Conservation (phyloP, 164 flowering plant genomes). For the Akebia trifoliata region DNA sequence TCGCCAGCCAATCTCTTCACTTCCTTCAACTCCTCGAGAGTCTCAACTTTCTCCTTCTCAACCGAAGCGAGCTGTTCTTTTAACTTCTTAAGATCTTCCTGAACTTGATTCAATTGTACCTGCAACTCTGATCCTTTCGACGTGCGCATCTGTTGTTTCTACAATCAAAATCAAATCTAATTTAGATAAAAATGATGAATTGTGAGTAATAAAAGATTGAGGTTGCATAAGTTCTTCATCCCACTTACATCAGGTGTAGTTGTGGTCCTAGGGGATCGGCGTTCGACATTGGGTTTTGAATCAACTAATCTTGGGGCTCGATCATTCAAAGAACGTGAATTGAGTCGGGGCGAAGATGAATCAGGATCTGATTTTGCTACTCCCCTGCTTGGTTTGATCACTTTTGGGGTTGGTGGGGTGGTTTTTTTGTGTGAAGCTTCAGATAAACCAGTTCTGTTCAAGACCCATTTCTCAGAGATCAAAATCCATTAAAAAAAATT, state of each 20-base stretch:
- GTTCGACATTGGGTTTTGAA: constrained; percentile 52
- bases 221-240: background rate
- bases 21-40: constrained; percentile 64
- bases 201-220: no score
- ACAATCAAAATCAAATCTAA: constrained; percentile 17
- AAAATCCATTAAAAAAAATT: background rate
- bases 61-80: constrained; percentile 51
- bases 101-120: constrained; percentile 46
- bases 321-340: constrained; percentile 52
- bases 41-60: constrained; percentile 67
- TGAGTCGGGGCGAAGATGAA: constrained; percentile 54
- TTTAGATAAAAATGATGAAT: no score
- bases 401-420: constrained; percentile 64
- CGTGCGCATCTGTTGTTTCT: constrained; percentile 49
- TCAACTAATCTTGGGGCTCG: constrained; percentile 57
- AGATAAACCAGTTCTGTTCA: constrained; percentile 56
- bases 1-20: constrained; percentile 64
- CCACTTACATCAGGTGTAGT: constrained; percentile 64
- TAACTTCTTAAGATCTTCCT: constrained; percentile 78
- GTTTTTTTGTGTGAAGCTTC: constrained; percentile 56
- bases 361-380: constrained; percentile 54
- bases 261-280: constrained; percentile 44
- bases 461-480: constrained; percentile 15
- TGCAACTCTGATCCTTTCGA: constrained; percentile 67
- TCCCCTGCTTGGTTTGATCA: constrained; percentile 42